Base-by-base conservation (phyloP, 352 stramenopile species). In the Phytopythium cucurbitacearum region DNA sequence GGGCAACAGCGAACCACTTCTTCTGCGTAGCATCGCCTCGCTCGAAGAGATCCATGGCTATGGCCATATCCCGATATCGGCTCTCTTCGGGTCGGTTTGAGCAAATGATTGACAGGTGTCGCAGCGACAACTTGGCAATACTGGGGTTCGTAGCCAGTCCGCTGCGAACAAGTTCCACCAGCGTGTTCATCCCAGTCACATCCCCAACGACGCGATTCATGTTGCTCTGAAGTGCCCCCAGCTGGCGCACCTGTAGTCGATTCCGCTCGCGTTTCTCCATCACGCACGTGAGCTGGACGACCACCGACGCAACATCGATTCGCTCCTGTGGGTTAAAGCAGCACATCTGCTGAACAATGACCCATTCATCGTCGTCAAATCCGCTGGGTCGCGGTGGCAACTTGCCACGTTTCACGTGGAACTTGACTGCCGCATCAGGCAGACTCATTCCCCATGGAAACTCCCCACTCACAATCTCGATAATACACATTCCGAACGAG, bases 401-500 rank as follows among this genome's bases (percentile, higher is more conserved):
- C 40, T 56, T 56, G 39, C 63, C 63, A 39, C 37, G 51, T 0
- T 43, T 62, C 51, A 71, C 63, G 35, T 60, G 32, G 7, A 46
- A 46, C 41, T 46, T 46, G 41, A 46, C 41, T 13, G 41, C 41
- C 3, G 41, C 41, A n/a, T 46, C 41, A 10, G 41, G 41, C n/a
- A 46, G 12, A n/a, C 32, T 10, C 12, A 16, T 9, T 46, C 41
- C 41, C 63, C 63, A 67, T 35, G 63, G 63, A 33, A 67, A 71
- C 46, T 40, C 60, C 3, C 63, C 63, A 2, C 44, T 73, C 28
- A 71, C 58, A 2, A 60, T 64, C 47, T 76, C 64, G 16, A 73
- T 46, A 40, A 72, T 67, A 28, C 64, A 71, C 68, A 77, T 69
- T 4, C 61, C 68, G 48, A 77, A 67, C 3, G 68, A 70, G 51